Percentiles rank a stretch among this genome's conserved stretches.
Evolutionary conservation across 169 alveolate genomes (phyloP).

Genomic region (Eimeria praecox): DNA sequence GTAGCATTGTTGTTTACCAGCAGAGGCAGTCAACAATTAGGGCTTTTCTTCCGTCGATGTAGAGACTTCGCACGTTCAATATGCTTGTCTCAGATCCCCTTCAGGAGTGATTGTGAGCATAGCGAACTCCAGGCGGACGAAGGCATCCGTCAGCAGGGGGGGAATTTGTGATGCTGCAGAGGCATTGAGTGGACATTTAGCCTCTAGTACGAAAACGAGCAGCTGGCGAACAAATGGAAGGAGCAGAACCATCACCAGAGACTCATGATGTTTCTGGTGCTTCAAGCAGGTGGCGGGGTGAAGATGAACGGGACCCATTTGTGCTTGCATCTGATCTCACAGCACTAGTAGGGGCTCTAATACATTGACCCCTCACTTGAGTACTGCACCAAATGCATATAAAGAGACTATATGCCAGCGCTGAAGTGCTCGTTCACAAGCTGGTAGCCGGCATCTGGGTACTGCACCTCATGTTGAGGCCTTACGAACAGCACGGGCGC

Average conservation of each 20-base stretch:
- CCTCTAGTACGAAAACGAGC: neutral
- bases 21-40: neutral
- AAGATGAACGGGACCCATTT: neutral
- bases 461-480: neutral
- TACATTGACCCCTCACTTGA: neutral
- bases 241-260: neutral
- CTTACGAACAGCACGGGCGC: neutral
- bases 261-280: neutral
- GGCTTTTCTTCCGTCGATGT: neutral
- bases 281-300: neutral
- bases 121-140: neutral
- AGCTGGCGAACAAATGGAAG: neutral
- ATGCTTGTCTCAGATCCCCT: neutral
- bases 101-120: neutral
- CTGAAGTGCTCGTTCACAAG: neutral
- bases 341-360: neutral
- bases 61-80: neutral
- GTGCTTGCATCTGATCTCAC: slow-evolving; percentile 18
- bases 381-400: neutral
- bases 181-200: neutral
- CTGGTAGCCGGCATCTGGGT: neutral
- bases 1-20: neutral
- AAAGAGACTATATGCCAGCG: no score
- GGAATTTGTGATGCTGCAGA: neutral
- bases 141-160: neutral